These are phyloP conservation scores for Hygrocybe coccinea DNA, from an alignment of 768 basidiomycete genomes.

Conservation along the genomic window DNA sequence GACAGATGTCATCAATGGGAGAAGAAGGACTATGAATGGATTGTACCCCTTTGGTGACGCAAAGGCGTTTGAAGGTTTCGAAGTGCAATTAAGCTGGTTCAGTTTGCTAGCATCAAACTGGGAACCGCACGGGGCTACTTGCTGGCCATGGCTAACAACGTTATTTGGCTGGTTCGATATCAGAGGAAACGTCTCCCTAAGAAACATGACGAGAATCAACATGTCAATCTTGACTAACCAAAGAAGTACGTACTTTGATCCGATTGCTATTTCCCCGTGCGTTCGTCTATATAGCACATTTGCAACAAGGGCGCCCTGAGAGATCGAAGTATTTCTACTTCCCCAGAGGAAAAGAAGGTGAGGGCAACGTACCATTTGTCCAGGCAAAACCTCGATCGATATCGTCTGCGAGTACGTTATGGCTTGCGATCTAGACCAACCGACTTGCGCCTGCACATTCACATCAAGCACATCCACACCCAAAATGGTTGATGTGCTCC, in stretches of 20 bases:
- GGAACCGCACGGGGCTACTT: not conserved
- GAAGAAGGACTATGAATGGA: too few species aligned
- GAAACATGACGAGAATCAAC: not conserved
- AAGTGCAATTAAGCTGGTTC: not conserved
- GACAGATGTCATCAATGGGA: too few species aligned
- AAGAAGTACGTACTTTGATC: not conserved
- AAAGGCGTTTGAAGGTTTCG: not conserved
- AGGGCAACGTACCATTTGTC: not conserved
- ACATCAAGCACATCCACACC: not conserved
- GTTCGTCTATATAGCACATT: not conserved
- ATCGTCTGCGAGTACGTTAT: not conserved
- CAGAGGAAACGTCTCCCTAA: not conserved
- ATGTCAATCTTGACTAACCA: not conserved
- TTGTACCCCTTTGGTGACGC: not conserved
- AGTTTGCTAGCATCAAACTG: not conserved
- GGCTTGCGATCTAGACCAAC: not conserved
- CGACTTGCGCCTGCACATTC: not conserved
- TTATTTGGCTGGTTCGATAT: constrained; percentile 1
- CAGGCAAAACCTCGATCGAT: not conserved
- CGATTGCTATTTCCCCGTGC: not conserved
- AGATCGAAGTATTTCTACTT: not conserved
- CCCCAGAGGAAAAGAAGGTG: not conserved
- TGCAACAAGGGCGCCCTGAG: not conserved
- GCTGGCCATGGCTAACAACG: not conserved
- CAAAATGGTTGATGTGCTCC: not conserved